phyloP scores from a whole-genome alignment of 2,329 filamentous ascomycete genomes.

The Cladosporium sp. region DNA sequence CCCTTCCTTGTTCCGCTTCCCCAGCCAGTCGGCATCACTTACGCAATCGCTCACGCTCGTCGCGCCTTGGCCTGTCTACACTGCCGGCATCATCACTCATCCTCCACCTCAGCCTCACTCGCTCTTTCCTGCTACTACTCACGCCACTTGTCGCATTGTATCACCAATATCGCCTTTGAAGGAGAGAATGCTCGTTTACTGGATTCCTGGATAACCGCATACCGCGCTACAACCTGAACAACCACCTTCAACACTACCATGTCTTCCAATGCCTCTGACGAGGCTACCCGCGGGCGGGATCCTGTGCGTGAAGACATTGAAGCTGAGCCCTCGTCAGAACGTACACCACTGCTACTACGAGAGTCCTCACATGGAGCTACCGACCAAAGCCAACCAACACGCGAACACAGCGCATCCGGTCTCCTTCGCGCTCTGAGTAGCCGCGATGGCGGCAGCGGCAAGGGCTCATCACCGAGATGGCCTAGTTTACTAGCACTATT shows the following conservation, averaged over 20 bases:
- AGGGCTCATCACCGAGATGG: constrained; percentile 61
- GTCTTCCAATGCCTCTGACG: constrained; percentile 18
- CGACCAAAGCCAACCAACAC: constrained; percentile 21
- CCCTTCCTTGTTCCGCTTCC: not conserved
- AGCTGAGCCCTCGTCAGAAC: constrained; percentile 35
- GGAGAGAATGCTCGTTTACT: not conserved
- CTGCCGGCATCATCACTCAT: constrained; percentile 7
- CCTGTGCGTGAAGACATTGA: constrained; percentile 10
- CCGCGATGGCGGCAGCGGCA: constrained; percentile 26
- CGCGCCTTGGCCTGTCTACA: not conserved
- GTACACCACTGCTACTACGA: constrained; percentile 42
- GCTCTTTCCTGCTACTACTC: not conserved
- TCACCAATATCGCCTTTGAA: not conserved
- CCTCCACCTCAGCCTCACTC: constrained; percentile 1
- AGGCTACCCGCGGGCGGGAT: constrained; percentile 16
- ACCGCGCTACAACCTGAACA: not conserved
- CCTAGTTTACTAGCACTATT: constrained; percentile 74
- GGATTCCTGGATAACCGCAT: not conserved
- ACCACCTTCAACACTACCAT: constrained; percentile 2
- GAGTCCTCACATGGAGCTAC: constrained; percentile 25
- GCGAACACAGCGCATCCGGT: constrained; percentile 34
- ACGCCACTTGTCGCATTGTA: not conserved
- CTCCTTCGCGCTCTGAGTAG: constrained; percentile 35
- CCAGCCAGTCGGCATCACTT: not conserved
- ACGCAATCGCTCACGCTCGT: constrained; percentile 1